These are phyloP conservation scores for Blastobotrys raffinosifermentans DNA, from an alignment of 1,139 yeast genomes.

Conservation along the genomic window DNA sequence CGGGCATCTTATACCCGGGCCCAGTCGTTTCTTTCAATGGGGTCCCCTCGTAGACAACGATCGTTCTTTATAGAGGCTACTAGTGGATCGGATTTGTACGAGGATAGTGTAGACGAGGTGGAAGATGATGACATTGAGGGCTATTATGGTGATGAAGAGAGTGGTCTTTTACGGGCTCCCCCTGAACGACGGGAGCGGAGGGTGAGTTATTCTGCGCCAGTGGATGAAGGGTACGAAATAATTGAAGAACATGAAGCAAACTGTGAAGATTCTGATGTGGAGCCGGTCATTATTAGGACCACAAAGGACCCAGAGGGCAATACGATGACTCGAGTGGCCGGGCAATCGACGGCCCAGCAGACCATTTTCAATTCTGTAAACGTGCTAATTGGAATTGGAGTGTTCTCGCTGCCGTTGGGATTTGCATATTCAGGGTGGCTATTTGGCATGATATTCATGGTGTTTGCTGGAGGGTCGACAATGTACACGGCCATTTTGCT, in stretches of 20 bases:
- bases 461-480: slow-evolving; percentile 57
- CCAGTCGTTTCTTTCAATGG: slow-evolving; percentile 57
- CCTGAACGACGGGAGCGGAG: slow-evolving; percentile 7
- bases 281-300: slow-evolving; percentile 53
- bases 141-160: slow-evolving; percentile 13
- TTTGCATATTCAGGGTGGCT: slow-evolving; percentile 77
- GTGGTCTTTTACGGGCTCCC: slow-evolving; percentile 7
- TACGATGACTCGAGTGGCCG: slow-evolving; percentile 66
- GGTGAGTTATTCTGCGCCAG: slow-evolving; percentile 1
- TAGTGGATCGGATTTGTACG: slow-evolving; percentile 10
- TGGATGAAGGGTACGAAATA: not conserved
- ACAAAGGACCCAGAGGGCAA: slow-evolving; percentile 72
- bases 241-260: slow-evolving; percentile 23
- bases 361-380: slow-evolving; percentile 85
- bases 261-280: slow-evolving; percentile 39
- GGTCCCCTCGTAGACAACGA: slow-evolving; percentile 42
- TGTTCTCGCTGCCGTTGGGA: slow-evolving; percentile 78
- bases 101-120: slow-evolving; percentile 6
- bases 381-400: slow-evolving; percentile 79
- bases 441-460: slow-evolving; percentile 50
- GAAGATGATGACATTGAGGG: slow-evolving; percentile 21
- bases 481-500: slow-evolving; percentile 62
- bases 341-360: slow-evolving; percentile 84
- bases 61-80: slow-evolving; percentile 40
- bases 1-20: slow-evolving; percentile 78